Evolutionary conservation across 495 filamentous ascomycete species (phyloP).

Genomic region (Penicillium herquei): DNA sequence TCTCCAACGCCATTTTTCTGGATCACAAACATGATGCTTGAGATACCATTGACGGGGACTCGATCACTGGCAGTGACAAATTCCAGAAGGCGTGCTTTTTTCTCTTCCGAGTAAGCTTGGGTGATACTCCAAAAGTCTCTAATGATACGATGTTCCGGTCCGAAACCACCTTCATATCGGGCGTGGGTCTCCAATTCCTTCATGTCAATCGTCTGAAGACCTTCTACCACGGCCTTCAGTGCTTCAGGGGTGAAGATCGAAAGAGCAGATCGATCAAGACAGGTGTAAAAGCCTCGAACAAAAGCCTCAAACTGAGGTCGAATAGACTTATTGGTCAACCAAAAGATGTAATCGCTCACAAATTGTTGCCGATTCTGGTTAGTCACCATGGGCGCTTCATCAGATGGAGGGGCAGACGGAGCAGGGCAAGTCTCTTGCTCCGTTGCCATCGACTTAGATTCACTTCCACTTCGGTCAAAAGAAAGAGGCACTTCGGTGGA

Average conservation of each 20-base stretch:
- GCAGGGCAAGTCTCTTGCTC: slow-evolving; percentile 16
- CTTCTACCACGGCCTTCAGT: slow-evolving; percentile 78
- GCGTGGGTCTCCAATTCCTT: slow-evolving; percentile 63
- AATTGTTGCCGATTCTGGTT: slow-evolving; percentile 73
- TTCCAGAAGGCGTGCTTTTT: slow-evolving; percentile 74
- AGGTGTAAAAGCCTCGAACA: slow-evolving; percentile 72
- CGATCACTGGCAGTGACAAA: slow-evolving; percentile 95
- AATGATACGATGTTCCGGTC: slow-evolving; percentile 63
- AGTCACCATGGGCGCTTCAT: slow-evolving; percentile 58
- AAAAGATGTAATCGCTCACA: slow-evolving; percentile 84
- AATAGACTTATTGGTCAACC: slow-evolving; percentile 77
- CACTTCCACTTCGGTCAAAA: slow-evolving; percentile 12
- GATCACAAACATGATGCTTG: slow-evolving; percentile 76
- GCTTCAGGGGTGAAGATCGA: slow-evolving; percentile 67
- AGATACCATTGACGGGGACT: slow-evolving; percentile 79
- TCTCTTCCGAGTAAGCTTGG: slow-evolving; percentile 57
- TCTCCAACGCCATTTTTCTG: slow-evolving; percentile 74
- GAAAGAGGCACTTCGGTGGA: slow-evolving; percentile 28
- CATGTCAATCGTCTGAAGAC: slow-evolving; percentile 73
- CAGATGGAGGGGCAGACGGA: slow-evolving; percentile 19
- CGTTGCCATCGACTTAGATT: slow-evolving; percentile 27
- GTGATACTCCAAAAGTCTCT: slow-evolving; percentile 82
- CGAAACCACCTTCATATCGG: slow-evolving; percentile 77
- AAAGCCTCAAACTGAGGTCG: slow-evolving; percentile 78
- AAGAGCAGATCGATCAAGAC: slow-evolving; percentile 66